phyloP scores from a whole-genome alignment of 208 protist genomes.

The Crithidia thermophila region DNA sequence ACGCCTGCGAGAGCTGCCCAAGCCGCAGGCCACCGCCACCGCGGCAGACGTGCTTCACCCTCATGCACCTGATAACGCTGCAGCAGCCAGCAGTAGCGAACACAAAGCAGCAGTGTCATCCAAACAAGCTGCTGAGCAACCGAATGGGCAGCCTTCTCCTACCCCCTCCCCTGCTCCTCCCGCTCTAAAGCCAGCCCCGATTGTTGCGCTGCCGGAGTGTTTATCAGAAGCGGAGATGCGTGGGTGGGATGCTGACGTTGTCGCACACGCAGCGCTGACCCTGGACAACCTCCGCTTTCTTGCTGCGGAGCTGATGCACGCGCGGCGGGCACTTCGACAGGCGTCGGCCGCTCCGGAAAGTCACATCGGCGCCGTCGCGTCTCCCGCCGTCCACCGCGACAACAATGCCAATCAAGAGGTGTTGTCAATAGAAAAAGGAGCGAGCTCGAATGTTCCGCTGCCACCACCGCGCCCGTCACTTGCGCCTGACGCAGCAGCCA shows the following conservation, averaged over 20 bases:
- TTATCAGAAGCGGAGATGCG: not conserved
- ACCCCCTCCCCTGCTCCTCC: not conserved
- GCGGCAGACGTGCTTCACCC: not conserved
- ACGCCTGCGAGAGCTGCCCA: constrained; percentile 18
- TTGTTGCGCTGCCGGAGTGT: not conserved
- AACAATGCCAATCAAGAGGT: not conserved
- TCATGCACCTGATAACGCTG: not conserved
- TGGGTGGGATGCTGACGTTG: constrained; percentile 60
- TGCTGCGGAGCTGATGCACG: constrained; percentile 49
- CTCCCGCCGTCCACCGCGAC: too few relatives aligned
- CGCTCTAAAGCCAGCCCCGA: not conserved
- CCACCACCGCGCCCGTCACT: not conserved
- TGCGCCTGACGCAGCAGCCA: not conserved
- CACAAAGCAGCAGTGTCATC: too few relatives aligned
- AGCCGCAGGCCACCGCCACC: not conserved
- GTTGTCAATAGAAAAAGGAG: not conserved
- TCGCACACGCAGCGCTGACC: constrained; percentile 33
- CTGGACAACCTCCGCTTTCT: constrained; percentile 57
- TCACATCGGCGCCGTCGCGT: too few relatives aligned
- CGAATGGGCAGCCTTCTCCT: too few relatives aligned
- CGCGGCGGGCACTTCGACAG: constrained; percentile 29
- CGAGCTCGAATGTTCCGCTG: not conserved
- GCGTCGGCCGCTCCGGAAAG: too few relatives aligned
- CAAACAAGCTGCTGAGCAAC: too few relatives aligned
- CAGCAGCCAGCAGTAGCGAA: not conserved